Evolutionary conservation across 495 filamentous ascomycete species (phyloP).

Genomic region (Rostrohypoxylon terebratum): DNA sequence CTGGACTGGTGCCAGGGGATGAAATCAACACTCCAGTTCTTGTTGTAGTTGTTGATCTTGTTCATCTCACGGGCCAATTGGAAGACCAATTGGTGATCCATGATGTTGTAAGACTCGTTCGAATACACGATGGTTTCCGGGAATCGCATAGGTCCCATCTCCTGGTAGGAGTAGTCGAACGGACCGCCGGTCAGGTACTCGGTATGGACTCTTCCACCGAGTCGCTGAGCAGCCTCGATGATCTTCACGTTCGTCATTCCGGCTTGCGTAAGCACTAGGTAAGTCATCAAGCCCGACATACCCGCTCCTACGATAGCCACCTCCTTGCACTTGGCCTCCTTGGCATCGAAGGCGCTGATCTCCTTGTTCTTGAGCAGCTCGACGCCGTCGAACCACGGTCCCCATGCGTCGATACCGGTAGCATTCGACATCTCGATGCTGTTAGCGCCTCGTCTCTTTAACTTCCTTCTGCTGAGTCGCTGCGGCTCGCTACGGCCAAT

Average conservation of each 20-base stretch:
- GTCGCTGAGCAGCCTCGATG: constrained; percentile 54
- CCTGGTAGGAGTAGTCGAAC: constrained; percentile 77
- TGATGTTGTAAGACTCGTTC: constrained; percentile 67
- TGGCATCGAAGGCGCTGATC: constrained; percentile 62
- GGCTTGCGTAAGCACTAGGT: constrained; percentile 54
- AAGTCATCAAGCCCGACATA: constrained; percentile 73
- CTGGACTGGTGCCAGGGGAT: constrained; percentile 71
- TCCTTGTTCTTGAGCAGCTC: constrained; percentile 68
- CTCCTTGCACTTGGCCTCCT: constrained; percentile 65
- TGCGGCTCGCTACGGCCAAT: constrained; percentile 61
- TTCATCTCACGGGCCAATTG: constrained; percentile 71
- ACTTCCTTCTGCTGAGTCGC: constrained; percentile 40
- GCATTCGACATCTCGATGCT: constrained; percentile 61
- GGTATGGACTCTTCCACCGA: constrained; percentile 69
- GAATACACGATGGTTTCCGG: constrained; percentile 63
- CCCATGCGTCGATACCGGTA: constrained; percentile 67
- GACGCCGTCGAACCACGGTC: constrained; percentile 78
- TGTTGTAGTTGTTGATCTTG: constrained; percentile 62
- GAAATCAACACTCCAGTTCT: constrained; percentile 70
- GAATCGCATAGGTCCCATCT: constrained; percentile 81
- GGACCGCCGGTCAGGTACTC: constrained; percentile 70
- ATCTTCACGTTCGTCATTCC: constrained; percentile 56
- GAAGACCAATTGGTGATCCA: constrained; percentile 72
- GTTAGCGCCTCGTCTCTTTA: constrained; percentile 49
- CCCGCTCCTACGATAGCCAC: constrained; percentile 75